Percentiles rank a stretch among this genome's conserved stretches.
These are phyloP conservation scores for Syzygium grande DNA, from an alignment of 345 rosid species.

Conservation along the genomic window DNA sequence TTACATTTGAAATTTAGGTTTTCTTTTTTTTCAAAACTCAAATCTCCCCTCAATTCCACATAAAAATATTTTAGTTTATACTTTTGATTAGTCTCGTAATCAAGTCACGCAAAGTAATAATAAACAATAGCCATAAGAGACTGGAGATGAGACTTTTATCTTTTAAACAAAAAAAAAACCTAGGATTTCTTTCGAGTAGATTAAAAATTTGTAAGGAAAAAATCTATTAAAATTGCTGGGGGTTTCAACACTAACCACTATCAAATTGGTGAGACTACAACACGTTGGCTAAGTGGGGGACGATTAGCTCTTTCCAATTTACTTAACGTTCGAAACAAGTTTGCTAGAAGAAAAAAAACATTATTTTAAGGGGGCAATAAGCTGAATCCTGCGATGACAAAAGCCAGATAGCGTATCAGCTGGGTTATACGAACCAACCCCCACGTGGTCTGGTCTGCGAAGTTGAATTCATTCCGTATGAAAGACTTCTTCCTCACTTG, in stretches of 20 bases:
- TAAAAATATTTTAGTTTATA: background rate
- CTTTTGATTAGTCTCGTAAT: background rate
- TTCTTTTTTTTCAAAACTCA: background rate
- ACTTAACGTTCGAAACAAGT: background rate
- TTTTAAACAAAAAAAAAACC: background rate
- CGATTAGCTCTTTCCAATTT: background rate
- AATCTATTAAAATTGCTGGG: fast-evolving
- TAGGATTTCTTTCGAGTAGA: background rate
- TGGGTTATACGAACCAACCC: background rate
- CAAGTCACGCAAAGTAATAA: background rate
- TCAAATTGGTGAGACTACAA: background rate
- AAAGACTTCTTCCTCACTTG: background rate
- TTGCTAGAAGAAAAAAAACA: background rate
- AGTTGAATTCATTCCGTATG: background rate
- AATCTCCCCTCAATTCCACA: background rate
- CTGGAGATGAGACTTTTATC: background rate
- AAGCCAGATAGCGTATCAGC: background rate
- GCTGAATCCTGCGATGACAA: background rate
- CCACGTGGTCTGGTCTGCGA: background rate
- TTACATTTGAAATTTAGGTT: background rate
- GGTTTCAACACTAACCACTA: background rate
- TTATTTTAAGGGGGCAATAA: background rate
- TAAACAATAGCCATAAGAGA: background rate
- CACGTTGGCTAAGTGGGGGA: background rate
- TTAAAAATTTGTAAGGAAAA: background rate